Base-by-base conservation (phyloP, 768 basidiomycete genomes). In the Gloeostereum incarnatum region DNA sequence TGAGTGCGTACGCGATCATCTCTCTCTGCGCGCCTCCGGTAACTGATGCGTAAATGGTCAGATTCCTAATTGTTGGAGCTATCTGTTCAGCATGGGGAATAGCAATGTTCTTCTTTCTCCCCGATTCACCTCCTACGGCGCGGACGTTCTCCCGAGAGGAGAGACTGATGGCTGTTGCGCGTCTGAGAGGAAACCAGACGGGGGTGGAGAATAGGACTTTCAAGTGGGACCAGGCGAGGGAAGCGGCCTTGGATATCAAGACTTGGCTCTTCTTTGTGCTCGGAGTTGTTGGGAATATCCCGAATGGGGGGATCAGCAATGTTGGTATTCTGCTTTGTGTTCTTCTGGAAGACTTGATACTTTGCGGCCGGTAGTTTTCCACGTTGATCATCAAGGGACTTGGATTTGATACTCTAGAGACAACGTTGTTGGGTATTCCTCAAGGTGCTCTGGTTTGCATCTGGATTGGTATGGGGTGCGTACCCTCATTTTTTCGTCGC, bases 61-160 rank as follows among this genome's bases (percentile, higher is more conserved):
- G 40, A 21, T 34, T 54, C 41, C 23, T 58, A n/a, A 46, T 60
- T 31, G 45, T 57, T 27, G 56, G 56, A 21, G 47, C 48, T 6
- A 35, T 53, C 31, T 55, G 55, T 22, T 38, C 47, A 16, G 17
- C 48, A 3, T 55, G 54, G 50, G 47, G 43, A 5, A 43, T 54
- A 17, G 32, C 48, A 27, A 41, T 57, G 11, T 49, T 48, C 33
- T 42, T 57, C 41, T 46, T 52, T 36, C 48, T 60, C 13, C 50
- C 58, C 20, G 55, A 60, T 37, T 49, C 51, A 2, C 54, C 53
- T 5, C 38, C 49, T 18, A 41, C 35, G 18, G 48, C 54, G 11
- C 41, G 38, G 10, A 54, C 45, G 31, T 43, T 60, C 31, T 49
- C 41, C 10, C 35, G 49, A 10, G 45, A 53, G n/a, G 53, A 60